Percentiles rank a stretch among this genome's conserved stretches.
These are phyloP conservation scores for Grosmannia huntii DNA, from an alignment of 2,329 filamentous ascomycete species.

Conservation along the genomic window DNA sequence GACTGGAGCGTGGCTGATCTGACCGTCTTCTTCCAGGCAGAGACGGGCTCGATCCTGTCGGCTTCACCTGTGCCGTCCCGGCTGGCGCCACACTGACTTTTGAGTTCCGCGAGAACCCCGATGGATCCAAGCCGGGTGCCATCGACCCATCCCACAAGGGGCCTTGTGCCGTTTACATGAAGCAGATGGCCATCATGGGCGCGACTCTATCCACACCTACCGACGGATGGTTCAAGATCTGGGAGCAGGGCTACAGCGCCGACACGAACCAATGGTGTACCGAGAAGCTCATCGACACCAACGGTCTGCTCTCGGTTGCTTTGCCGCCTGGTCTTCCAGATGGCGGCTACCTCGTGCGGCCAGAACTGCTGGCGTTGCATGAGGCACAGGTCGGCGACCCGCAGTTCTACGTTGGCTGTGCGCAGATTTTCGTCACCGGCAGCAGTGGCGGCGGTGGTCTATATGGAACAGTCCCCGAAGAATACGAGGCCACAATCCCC, in stretches of 20 bases:
- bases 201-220: slow-evolving; percentile 38
- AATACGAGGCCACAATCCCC: slow-evolving; percentile 48
- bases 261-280: slow-evolving; percentile 52
- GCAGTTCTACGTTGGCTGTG: slow-evolving; percentile 64
- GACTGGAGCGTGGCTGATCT: slow-evolving; percentile 4
- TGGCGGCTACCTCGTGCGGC: slow-evolving; percentile 59
- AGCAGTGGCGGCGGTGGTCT: slow-evolving; percentile 18
- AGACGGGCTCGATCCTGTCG: slow-evolving; percentile 30
- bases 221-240: slow-evolving; percentile 67
- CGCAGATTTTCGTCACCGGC: slow-evolving; percentile 48
- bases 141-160: slow-evolving; percentile 53
- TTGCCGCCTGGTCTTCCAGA: slow-evolving; percentile 48
- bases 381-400: slow-evolving; percentile 44
- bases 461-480: slow-evolving; percentile 26
- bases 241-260: slow-evolving; percentile 52
- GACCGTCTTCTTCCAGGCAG: slow-evolving; percentile 21
- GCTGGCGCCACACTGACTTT: slow-evolving; percentile 50
- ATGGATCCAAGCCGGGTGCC: slow-evolving; percentile 37
- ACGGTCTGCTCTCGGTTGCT: slow-evolving; percentile 49
- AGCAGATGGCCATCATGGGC: slow-evolving; percentile 48
- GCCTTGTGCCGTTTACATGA: slow-evolving; percentile 62
- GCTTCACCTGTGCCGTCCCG: slow-evolving; percentile 33
- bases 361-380: slow-evolving; percentile 59
- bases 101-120: slow-evolving; percentile 50
- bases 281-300: slow-evolving; percentile 51